phyloP scores from a whole-genome alignment of 805 yeast species.

The Wickerhamomyces rabaulensis region DNA sequence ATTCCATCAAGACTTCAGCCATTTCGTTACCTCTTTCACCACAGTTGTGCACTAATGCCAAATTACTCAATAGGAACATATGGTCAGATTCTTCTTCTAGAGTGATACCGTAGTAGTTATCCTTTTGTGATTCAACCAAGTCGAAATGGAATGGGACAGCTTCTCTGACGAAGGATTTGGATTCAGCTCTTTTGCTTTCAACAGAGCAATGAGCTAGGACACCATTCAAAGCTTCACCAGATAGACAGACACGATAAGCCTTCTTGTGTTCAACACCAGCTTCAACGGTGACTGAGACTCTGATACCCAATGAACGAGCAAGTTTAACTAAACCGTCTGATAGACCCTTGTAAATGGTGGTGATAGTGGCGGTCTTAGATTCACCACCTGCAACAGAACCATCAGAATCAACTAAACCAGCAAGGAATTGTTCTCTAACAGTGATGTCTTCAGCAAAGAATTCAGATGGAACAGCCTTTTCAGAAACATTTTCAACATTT shows the following conservation, averaged over 20 bases:
- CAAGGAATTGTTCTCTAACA: slow-evolving; percentile 40
- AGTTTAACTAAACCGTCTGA: slow-evolving; percentile 32
- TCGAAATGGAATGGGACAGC: slow-evolving; percentile 26
- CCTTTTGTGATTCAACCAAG: slow-evolving; percentile 24
- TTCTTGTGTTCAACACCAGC: too few relatives aligned
- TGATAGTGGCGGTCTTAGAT: slow-evolving; percentile 27
- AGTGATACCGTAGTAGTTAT: slow-evolving; percentile 39
- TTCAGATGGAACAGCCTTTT: slow-evolving; percentile 30
- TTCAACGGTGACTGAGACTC: too few relatives aligned
- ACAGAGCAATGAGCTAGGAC: slow-evolving; percentile 25
- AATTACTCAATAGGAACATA: slow-evolving; percentile 35
- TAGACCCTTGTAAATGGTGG: slow-evolving; percentile 27
- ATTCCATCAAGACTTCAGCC: slow-evolving; percentile 99
- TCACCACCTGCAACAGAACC: slow-evolving; percentile 27
- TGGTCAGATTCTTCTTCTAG: slow-evolving; percentile 32
- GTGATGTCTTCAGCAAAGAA: slow-evolving; percentile 31
- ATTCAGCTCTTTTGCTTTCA: slow-evolving; percentile 10
- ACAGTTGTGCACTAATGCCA: slow-evolving; percentile 35
- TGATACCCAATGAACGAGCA: slow-evolving; percentile 41
- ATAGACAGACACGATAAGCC: too few relatives aligned
- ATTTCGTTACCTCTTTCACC: slow-evolving; percentile 99
- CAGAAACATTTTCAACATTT: slow-evolving; percentile 3
- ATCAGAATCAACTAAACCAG: slow-evolving; percentile 39
- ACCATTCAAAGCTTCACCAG: slow-evolving; percentile 23
- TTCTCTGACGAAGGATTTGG: slow-evolving; percentile 5